Percentiles rank a stretch among this genome's conserved stretches.
These are phyloP conservation scores for Stygiomarasmius scandens DNA, from an alignment of 1,284 basidiomycete genomes.

Conservation along the genomic window DNA sequence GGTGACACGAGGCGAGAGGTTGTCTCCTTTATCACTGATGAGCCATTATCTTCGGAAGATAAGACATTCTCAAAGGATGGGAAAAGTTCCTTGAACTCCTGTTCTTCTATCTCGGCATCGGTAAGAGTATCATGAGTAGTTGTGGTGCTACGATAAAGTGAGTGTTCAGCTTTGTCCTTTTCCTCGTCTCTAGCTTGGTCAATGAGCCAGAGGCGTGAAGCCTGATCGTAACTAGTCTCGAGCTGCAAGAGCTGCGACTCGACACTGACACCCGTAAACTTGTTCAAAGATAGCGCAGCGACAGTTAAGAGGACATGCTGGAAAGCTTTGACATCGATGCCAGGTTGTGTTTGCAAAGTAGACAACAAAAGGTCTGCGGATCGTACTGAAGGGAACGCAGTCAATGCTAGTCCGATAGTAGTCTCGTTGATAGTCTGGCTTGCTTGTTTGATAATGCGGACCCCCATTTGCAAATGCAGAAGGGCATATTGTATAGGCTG, in stretches of 20 bases:
- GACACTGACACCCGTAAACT: constrained; percentile 35
- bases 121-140: constrained; percentile 60
- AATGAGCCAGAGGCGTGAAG: constrained; percentile 81
- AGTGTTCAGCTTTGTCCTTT: constrained; percentile 65
- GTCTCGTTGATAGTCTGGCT: constrained; percentile 11
- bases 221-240: constrained; percentile 68
- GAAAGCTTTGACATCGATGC: constrained; percentile 29
- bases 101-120: constrained; percentile 79
- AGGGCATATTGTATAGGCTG: constrained; percentile 69
- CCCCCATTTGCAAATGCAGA: constrained; percentile 73
- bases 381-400: constrained; percentile 56
- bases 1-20: neutral
- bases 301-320: constrained; percentile 54
- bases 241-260: constrained; percentile 36
- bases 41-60: constrained; percentile 18
- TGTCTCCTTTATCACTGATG: neutral
- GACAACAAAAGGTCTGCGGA: constrained; percentile 41
- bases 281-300: constrained; percentile 51
- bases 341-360: neutral
- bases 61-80: constrained; percentile 75
- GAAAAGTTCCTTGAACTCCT: constrained; percentile 83
- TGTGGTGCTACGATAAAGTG: constrained; percentile 78
- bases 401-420: constrained; percentile 38
- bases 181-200: constrained; percentile 76
- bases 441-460: constrained; percentile 59